Evolutionary conservation across 805 yeast species (phyloP).

Genomic region (Candida pseudoglaebosa): DNA sequence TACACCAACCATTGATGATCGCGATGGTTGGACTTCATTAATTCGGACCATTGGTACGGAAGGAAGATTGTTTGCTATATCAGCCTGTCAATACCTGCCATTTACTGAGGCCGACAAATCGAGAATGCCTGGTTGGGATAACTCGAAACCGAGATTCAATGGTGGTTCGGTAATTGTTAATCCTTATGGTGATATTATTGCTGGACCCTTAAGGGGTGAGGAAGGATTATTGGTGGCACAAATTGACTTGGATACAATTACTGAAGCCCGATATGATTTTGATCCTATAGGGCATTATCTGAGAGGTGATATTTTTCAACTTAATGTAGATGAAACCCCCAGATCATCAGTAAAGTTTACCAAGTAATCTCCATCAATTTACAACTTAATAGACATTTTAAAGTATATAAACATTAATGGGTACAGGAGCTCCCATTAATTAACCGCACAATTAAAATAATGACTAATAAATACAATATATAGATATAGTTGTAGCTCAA

Average conservation of each 20-base stretch:
- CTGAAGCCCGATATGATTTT: slow-evolving; percentile 38
- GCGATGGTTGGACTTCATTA: slow-evolving; percentile 41
- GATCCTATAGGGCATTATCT: slow-evolving; percentile 42
- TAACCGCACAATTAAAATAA: too few relatives aligned
- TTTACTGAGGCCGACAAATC: slow-evolving; percentile 21
- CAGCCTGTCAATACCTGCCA: slow-evolving; percentile 39
- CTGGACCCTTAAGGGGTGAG: slow-evolving; percentile 35
- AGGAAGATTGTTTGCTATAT: slow-evolving; percentile 36
- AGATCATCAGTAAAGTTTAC: slow-evolving; percentile 1
- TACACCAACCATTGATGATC: slow-evolving; percentile 40
- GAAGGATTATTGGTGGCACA: slow-evolving; percentile 41
- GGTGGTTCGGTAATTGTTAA: slow-evolving; percentile 23
- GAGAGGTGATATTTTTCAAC: slow-evolving; percentile 37
- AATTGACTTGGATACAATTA: slow-evolving; percentile 32
- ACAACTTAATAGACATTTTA: too few relatives aligned
- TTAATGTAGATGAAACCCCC: slow-evolving; percentile 34
- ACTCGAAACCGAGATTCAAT: slow-evolving; percentile 29
- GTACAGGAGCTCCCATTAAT: too few relatives aligned
- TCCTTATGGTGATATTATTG: slow-evolving; percentile 37
- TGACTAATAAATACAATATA: too few relatives aligned
- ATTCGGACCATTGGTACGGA: slow-evolving; percentile 40
- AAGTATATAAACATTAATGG: too few relatives aligned
- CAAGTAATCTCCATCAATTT: too few relatives aligned
- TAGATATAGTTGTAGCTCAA: too few relatives aligned
- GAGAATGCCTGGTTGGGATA: slow-evolving; percentile 17